These are phyloP conservation scores for Erythrophleum ivorense DNA, from an alignment of 331 rosid genomes.

Conservation along the genomic window DNA sequence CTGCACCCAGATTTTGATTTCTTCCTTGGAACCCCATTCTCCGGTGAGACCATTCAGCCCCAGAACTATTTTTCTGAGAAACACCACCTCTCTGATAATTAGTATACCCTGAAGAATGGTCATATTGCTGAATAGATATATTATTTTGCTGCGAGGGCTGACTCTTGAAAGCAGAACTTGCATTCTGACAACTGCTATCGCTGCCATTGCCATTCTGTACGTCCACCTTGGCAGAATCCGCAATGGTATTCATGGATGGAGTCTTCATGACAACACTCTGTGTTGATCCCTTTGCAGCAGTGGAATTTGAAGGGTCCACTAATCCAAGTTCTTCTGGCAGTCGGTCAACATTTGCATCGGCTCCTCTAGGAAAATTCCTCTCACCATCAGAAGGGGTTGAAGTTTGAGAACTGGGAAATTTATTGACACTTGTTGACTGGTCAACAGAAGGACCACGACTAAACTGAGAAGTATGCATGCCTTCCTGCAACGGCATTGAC, in stretches of 20 bases:
- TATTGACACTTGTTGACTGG: constrained; percentile 56
- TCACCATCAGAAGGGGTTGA: constrained; percentile 66
- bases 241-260: constrained; percentile 44
- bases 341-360: constrained; percentile 63
- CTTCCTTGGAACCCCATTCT: constrained; percentile 83
- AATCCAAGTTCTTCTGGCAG: constrained; percentile 82
- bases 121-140: constrained; percentile 61
- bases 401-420: constrained; percentile 60
- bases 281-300: constrained; percentile 51
- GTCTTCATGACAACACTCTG: constrained; percentile 46
- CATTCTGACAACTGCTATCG: constrained; percentile 52
- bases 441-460: constrained; percentile 66
- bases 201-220: constrained; percentile 52
- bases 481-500: constrained; percentile 73
- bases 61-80: constrained; percentile 73
- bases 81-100: constrained; percentile 64
- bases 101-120: constrained; percentile 64
- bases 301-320: constrained; percentile 59
- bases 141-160: constrained; percentile 59
- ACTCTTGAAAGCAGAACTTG: constrained; percentile 53
- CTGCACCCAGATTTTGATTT: constrained; percentile 69
- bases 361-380: constrained; percentile 57
- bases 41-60: constrained; percentile 79
- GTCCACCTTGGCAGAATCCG: constrained; percentile 56
- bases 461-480: constrained; percentile 60